phyloP scores from a whole-genome alignment of 441 rosid genomes.

The Adansonia madagascariensis region DNA sequence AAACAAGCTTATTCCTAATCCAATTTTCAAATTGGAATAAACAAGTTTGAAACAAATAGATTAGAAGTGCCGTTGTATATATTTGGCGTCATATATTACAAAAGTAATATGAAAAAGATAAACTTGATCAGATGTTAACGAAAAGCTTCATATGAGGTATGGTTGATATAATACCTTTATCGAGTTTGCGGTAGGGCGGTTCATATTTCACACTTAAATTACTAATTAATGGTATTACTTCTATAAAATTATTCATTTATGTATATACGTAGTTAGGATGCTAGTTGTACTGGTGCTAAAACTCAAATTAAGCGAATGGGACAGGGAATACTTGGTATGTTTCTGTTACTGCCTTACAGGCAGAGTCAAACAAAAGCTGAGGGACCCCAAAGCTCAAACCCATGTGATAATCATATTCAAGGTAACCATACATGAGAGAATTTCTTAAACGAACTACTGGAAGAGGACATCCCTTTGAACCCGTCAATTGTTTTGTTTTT shows the following conservation, averaged over 20 bases:
- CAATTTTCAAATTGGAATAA: constrained; percentile 1
- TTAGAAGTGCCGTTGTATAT: background rate
- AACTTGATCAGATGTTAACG: background rate
- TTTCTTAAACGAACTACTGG: too few relatives aligned
- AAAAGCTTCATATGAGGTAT: background rate
- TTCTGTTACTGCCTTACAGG: background rate
- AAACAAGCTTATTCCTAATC: constrained; percentile 14
- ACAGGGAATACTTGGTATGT: background rate
- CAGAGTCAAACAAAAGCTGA: background rate
- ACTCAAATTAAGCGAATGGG: background rate
- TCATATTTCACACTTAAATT: too few relatives aligned
- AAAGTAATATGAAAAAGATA: background rate
- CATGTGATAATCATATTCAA: background rate
- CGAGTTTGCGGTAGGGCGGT: too few relatives aligned
- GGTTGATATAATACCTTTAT: too few relatives aligned
- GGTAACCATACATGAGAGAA: too few relatives aligned
- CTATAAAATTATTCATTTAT: too few relatives aligned
- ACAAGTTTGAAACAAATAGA: background rate
- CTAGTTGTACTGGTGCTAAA: background rate
- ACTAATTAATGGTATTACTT: too few relatives aligned
- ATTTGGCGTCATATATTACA: background rate
- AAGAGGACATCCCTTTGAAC: too few relatives aligned
- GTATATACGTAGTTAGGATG: too few relatives aligned
- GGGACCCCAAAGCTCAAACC: background rate
- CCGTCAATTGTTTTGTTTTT: too few relatives aligned